Evolutionary conservation across 768 basidiomycete genomes (phyloP).

Genomic region (Tremella mesenterica): DNA sequence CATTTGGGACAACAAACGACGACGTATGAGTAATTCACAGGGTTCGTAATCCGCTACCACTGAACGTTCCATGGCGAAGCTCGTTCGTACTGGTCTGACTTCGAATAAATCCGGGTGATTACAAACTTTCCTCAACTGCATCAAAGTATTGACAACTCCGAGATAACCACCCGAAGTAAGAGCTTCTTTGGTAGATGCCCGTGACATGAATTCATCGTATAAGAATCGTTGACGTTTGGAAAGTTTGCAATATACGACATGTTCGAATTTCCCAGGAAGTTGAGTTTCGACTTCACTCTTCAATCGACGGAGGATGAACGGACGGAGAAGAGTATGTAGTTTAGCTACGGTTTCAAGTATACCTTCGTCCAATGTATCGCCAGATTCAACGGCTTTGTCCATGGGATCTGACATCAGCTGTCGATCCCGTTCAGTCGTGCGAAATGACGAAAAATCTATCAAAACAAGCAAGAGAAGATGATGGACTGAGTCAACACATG

Average conservation of each 20-base stretch:
- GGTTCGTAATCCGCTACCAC: slow-evolving; percentile 44
- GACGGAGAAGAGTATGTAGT: slow-evolving; percentile 50
- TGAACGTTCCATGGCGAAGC: slow-evolving; percentile 46
- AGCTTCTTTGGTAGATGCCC: slow-evolving; percentile 71
- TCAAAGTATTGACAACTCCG: slow-evolving; percentile 48
- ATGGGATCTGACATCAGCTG: slow-evolving; percentile 61
- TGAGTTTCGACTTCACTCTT: slow-evolving; percentile 47
- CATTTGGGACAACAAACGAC: slow-evolving; percentile 32
- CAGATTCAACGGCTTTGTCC: slow-evolving; percentile 77
- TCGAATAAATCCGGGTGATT: slow-evolving; percentile 48
- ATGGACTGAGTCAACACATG: too few species aligned
- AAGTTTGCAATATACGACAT: slow-evolving; percentile 74
- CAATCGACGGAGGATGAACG: slow-evolving; percentile 45
- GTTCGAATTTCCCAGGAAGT: slow-evolving; percentile 66
- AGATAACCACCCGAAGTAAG: slow-evolving; percentile 62
- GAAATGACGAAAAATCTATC: too few species aligned
- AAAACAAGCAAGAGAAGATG: too few species aligned
- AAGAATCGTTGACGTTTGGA: slow-evolving; percentile 90
- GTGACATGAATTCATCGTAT: slow-evolving; percentile 92
- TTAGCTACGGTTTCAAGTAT: slow-evolving; percentile 74
- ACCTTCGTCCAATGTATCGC: slow-evolving; percentile 59
- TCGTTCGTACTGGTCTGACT: slow-evolving; percentile 47
- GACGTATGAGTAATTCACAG: slow-evolving; percentile 43
- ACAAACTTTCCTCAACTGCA: slow-evolving; percentile 48
- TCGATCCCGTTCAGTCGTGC: neutral